A percentile compares a stretch with the other conserved stretches of the same genome.
These are phyloP conservation scores for Hemisphaericaspora lyxosophila DNA, from an alignment of 1,139 yeast species.

Conservation along the genomic window DNA sequence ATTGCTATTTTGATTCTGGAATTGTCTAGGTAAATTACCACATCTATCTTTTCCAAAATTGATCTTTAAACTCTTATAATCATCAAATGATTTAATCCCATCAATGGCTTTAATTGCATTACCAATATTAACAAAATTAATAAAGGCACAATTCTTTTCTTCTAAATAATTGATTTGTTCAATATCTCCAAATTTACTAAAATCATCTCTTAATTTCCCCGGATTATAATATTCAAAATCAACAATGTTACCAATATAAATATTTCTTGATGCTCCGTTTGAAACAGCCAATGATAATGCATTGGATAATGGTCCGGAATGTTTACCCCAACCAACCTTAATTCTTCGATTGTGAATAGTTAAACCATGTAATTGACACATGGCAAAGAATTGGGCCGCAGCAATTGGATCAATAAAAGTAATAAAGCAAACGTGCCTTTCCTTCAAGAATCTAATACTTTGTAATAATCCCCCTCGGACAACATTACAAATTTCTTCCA, in stretches of 20 bases:
- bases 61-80: constrained; percentile 63
- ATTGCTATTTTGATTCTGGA: constrained; percentile 28
- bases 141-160: constrained; percentile 79
- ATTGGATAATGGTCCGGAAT: constrained; percentile 85
- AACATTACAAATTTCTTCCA: constrained; percentile 90
- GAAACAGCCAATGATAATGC: constrained; percentile 82
- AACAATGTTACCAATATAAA: constrained; percentile 71
- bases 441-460: constrained; percentile 67
- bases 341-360: constrained; percentile 77
- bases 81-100: constrained; percentile 49
- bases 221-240: constrained; percentile 53
- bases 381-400: constrained; percentile 90
- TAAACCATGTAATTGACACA: constrained; percentile 80
- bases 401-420: constrained; percentile 90
- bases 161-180: constrained; percentile 78
- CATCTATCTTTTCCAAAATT: constrained; percentile 91
- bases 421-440: constrained; percentile 85
- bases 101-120: constrained; percentile 82
- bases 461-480: constrained; percentile 91
- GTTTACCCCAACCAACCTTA: constrained; percentile 96
- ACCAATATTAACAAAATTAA: constrained; percentile 77
- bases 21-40: constrained; percentile 73
- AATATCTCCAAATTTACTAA: constrained; percentile 73
- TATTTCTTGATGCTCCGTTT: constrained; percentile 90
- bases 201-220: constrained; percentile 60